A percentile compares a stretch with the other conserved stretches of the same genome.
These are phyloP conservation scores for Chenopodium quinoa DNA, from an alignment of 148 eudicot species.

Conservation along the genomic window DNA sequence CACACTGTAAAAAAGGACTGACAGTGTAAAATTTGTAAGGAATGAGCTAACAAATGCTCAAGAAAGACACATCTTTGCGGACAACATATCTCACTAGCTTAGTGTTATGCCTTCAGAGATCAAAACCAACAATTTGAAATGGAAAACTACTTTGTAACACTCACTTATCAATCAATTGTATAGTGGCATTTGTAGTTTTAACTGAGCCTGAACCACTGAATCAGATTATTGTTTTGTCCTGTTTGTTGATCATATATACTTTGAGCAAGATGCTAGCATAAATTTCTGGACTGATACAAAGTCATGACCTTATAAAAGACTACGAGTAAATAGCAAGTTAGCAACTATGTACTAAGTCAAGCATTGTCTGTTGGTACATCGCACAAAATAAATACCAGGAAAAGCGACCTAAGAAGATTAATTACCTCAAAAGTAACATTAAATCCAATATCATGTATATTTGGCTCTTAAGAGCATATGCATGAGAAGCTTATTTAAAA, in stretches of 20 bases:
- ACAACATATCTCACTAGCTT: background rate
- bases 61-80: background rate
- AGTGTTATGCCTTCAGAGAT: background rate
- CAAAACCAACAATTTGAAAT: background rate
- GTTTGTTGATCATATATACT: background rate
- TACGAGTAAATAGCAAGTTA: background rate
- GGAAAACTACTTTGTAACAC: background rate
- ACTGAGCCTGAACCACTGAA: background rate
- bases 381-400: background rate
- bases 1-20: background rate
- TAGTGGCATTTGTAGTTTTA: background rate
- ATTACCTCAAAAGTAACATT: background rate
- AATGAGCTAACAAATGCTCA: background rate
- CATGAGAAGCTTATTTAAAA: background rate
- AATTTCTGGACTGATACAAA: background rate
- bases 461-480: background rate
- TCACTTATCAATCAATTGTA: background rate
- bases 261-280: background rate
- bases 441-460: background rate
- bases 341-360: background rate
- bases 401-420: background rate
- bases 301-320: background rate
- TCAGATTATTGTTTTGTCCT: background rate
- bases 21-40: background rate
- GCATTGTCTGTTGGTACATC: background rate